These are phyloP conservation scores for Torulaspora maleeae DNA, from an alignment of 805 yeast genomes.

Conservation along the genomic window DNA sequence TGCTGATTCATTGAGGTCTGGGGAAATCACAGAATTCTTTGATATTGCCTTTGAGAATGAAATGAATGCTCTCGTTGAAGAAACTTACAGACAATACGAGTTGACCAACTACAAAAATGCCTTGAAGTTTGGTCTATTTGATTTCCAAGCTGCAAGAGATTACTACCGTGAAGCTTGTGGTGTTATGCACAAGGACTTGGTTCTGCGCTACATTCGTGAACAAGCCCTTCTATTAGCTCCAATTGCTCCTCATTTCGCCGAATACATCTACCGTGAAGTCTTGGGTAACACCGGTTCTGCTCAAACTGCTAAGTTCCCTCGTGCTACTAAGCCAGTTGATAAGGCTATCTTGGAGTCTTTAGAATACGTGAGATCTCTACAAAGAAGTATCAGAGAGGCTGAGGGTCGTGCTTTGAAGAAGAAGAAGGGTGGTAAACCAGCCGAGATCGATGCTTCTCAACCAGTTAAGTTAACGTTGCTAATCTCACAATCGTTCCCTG, in stretches of 20 bases:
- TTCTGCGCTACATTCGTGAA: slow-evolving; percentile 73
- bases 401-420: slow-evolving; percentile 83
- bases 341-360: slow-evolving; percentile 60
- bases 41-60: slow-evolving; percentile 91
- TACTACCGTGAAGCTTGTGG: slow-evolving; percentile 78
- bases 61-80: slow-evolving; percentile 75
- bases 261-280: slow-evolving; percentile 80
- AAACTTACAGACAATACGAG: slow-evolving; percentile 65
- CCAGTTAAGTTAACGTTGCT: slow-evolving; percentile 72
- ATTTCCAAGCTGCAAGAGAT: slow-evolving; percentile 92
- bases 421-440: slow-evolving; percentile 79
- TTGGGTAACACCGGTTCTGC: slow-evolving; percentile 62
- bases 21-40: slow-evolving; percentile 56
- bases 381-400: slow-evolving; percentile 86
- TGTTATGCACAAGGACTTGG: slow-evolving; percentile 78
- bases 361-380: slow-evolving; percentile 69
- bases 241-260: slow-evolving; percentile 93
- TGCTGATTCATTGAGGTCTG: slow-evolving; percentile 51
- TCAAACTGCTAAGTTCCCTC: slow-evolving; percentile 77
- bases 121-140: slow-evolving; percentile 85
- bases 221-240: slow-evolving; percentile 87
- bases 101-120: slow-evolving; percentile 81
- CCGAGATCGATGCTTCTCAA: slow-evolving; percentile 67
- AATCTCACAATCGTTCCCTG: slow-evolving; percentile 81
- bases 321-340: slow-evolving; percentile 62